These are phyloP conservation scores for Boletus subcaerulescens DNA, from an alignment of 768 basidiomycete species.

Conservation along the genomic window DNA sequence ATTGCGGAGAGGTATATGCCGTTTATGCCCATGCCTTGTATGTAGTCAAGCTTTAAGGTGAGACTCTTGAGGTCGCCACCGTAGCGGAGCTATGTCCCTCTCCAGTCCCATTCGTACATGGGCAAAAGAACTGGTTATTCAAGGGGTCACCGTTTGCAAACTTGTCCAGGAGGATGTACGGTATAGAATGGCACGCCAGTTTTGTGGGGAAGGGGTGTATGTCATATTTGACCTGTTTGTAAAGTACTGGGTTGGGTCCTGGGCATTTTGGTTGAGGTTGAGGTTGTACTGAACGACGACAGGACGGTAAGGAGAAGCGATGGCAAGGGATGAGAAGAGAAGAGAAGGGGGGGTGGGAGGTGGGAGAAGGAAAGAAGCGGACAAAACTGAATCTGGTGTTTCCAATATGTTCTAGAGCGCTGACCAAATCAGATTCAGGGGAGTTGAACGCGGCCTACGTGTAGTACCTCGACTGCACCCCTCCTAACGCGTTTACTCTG, in stretches of 20 bases:
- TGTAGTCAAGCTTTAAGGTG: slow-evolving; percentile 72
- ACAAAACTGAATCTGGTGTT: not conserved
- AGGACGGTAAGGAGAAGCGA: slow-evolving; percentile 60
- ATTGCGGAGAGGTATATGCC: slow-evolving; percentile 88
- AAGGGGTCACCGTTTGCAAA: slow-evolving; percentile 90
- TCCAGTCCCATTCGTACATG: slow-evolving; percentile 77
- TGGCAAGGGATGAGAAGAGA: slow-evolving; percentile 36
- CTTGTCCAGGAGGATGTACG: slow-evolving; percentile 90
- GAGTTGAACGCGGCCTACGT: too few relatives aligned
- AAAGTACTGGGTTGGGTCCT: slow-evolving; percentile 61
- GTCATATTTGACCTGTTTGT: too few relatives aligned
- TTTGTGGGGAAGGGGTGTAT: slow-evolving; percentile 74
- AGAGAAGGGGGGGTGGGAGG: slow-evolving; percentile 36
- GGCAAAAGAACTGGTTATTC: slow-evolving; percentile 88
- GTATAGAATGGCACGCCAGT: slow-evolving; percentile 80
- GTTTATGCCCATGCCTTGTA: slow-evolving; percentile 83
- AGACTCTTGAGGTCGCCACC: slow-evolving; percentile 89
- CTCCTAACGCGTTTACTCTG: too few relatives aligned
- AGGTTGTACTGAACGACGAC: slow-evolving; percentile 73
- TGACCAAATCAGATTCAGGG: too few relatives aligned
- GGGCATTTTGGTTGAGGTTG: slow-evolving; percentile 72
- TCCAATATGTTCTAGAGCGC: too few relatives aligned
- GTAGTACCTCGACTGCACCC: too few relatives aligned
- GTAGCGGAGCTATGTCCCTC: slow-evolving; percentile 85
- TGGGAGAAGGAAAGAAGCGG: not conserved